Base-by-base conservation (phyloP, 148 eudicot species). In the Persicaria tinctoria region DNA sequence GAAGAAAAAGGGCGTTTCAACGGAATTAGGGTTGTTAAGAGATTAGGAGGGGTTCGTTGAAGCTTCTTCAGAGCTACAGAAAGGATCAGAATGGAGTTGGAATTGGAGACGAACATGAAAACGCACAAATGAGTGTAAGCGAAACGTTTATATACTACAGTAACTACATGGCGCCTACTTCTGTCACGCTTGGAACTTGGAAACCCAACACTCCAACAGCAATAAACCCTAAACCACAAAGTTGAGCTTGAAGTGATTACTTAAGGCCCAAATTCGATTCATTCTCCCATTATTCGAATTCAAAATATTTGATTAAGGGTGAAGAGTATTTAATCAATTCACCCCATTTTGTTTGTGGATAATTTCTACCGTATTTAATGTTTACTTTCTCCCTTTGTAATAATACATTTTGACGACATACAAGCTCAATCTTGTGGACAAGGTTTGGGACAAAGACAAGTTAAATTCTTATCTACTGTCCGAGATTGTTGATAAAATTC, bases 71-170 rank as follows among this genome's bases (percentile, higher is more conserved):
- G 68, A 63, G 68, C 68, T 9, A 63, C 46, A 63, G 45, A 63
- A 5, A 63, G 68, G 16, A 63, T 44, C 68, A 63, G 27, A 12
- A 63, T 9, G 68, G 68, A 63, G 16, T 63, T 8, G 45, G 68
- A 32, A 27, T 27, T 63, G 45, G 68, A 27, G 68, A 63, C 27
- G 68, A 63, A 63, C 68, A 63, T 63, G 68, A 18, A 63, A 63
- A 63, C 68, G 1, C 0, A 27, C 32, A 32, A 3, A 12, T 23
- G 45, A 9, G 46, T 14, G 44, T 10, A 9, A 32, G 46, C 9
- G 12, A 12, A 63, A 11, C 68, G n/a, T 4, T 63, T 63, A 63
- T 63, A 63, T 59, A 32, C 41, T 32, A 23, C 27, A 23, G 27
- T 23, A 23, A 23, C 27, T 23, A 59, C 66, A 59, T 20, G 66